Base-by-base conservation (phyloP, 1,284 basidiomycete species). In the Golubevia sp. region DNA sequence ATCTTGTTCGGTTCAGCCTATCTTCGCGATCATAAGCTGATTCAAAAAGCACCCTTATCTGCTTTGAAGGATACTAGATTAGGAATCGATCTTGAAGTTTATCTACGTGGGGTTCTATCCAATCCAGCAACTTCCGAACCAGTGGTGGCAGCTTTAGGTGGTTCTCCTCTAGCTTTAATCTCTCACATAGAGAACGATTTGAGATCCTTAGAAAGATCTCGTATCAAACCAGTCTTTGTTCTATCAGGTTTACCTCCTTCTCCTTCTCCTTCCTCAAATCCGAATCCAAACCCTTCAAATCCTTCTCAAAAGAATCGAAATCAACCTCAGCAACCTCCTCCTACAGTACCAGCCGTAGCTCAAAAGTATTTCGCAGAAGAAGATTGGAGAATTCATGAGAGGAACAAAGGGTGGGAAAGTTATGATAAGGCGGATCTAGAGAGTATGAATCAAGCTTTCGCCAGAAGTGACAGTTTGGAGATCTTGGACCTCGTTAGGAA, bases 221-320 rank as follows among this genome's bases (percentile, higher is more conserved):
- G 89, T 70, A 96, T 99, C 87, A 97, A 97, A 84, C 97, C 96
- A 25, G 93, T 99, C 38, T 97, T 99, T 80, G 93, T 99, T 56
- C 97, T 99, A 85, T 90, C 92, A 50, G 96, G 96, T 15, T 86
- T 97, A 48, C 84, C 87, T 2, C 91, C 89, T 13, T 6, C 73
- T 63, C 1, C 59, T 58, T 60, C 57, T 50, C 58, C 30, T 50
- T 63, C 21, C 50, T 56, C 11, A 58, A 64, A 8, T 63, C 60
- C 52, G 58, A 56, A 58, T 30, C 50, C 61, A 38, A 62, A 66
- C 23, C 51, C 51, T 53, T 4, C 55, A 18, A 15, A 15, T n/a
- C 53, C 27, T 18, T 55, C 49, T 62, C 52, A 61, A 11, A 26
- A 59, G 34, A 56, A 64, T 13, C 38, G 58, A 88, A 90, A 62